phyloP scores from a whole-genome alignment of 306 rosid genomes.

The Inga laurina region DNA sequence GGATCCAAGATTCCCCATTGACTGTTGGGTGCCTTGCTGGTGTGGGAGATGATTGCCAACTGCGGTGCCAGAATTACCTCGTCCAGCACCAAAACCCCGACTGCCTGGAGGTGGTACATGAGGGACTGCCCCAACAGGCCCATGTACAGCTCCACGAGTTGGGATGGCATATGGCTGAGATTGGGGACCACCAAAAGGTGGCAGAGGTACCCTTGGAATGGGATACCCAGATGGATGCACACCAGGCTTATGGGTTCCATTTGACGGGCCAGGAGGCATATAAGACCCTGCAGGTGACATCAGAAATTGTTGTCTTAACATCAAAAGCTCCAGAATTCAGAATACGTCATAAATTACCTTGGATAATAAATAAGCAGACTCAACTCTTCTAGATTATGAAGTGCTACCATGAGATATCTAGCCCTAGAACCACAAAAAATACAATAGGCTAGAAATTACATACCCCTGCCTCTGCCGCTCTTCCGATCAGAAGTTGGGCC shows the following conservation, averaged over 20 bases:
- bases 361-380: not conserved
- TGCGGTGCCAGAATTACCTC: slow-evolving; percentile 81
- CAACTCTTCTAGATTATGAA: slow-evolving; percentile 2
- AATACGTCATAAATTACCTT: slow-evolving; percentile 3
- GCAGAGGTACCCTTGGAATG: slow-evolving; percentile 81
- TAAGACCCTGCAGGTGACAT: slow-evolving; percentile 66
- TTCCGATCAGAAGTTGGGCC: slow-evolving; percentile 72
- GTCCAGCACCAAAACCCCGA: slow-evolving; percentile 93
- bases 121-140: slow-evolving; percentile 99
- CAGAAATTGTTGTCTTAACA: slow-evolving; percentile 23
- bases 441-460: slow-evolving; percentile 29
- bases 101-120: slow-evolving; percentile 94
- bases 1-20: slow-evolving; percentile 80
- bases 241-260: slow-evolving; percentile 92
- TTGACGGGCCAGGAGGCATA: slow-evolving; percentile 83
- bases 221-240: slow-evolving; percentile 90
- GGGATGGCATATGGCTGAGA: slow-evolving; percentile 99
- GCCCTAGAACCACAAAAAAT: not conserved
- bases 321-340: slow-evolving; percentile 23
- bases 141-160: slow-evolving; percentile 94
- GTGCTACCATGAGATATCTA: not conserved
- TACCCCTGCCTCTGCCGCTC: slow-evolving; percentile 91
- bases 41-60: slow-evolving; percentile 90
- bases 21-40: slow-evolving; percentile 85
- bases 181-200: slow-evolving; percentile 84